Evolutionary conservation across 176 grass and related monocot genomes (phyloP).

Genomic region (Elymus sibiricus): DNA sequence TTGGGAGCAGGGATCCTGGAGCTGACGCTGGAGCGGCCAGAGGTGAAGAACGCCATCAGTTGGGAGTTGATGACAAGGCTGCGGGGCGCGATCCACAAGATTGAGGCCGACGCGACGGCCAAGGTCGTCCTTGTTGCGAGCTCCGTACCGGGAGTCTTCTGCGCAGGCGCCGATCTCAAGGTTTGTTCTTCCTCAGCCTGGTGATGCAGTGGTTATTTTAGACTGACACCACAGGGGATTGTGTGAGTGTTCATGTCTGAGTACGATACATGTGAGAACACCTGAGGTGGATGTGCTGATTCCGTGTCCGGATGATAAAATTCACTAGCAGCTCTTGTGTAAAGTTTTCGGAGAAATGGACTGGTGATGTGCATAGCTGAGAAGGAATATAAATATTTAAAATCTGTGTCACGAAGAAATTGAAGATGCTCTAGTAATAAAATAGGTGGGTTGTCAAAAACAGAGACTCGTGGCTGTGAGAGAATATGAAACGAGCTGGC

Average conservation of each 20-base stretch:
- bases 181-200: slow-evolving; percentile 23
- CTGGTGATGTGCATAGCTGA: background rate
- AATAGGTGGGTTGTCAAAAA: background rate
- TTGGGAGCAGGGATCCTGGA: slow-evolving; percentile 58
- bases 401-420: background rate
- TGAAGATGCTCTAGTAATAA: background rate
- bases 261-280: background rate
- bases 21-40: slow-evolving; percentile 57
- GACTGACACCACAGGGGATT: background rate
- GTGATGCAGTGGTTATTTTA: background rate
- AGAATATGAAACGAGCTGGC: background rate
- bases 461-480: background rate
- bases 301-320: background rate
- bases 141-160: slow-evolving; percentile 71
- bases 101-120: slow-evolving; percentile 43
- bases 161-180: slow-evolving; percentile 84
- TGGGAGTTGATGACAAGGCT: slow-evolving; percentile 61
- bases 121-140: slow-evolving; percentile 85
- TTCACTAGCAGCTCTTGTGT: background rate
- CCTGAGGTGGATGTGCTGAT: slow-evolving; percentile 1
- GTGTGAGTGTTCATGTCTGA: background rate
- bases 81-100: slow-evolving; percentile 32
- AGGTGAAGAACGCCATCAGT: slow-evolving; percentile 81
- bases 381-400: background rate
- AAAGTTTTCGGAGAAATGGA: background rate